Evolutionary conservation across 352 stramenopile genomes (phyloP).

Genomic region (Pythium rishiriense): DNA sequence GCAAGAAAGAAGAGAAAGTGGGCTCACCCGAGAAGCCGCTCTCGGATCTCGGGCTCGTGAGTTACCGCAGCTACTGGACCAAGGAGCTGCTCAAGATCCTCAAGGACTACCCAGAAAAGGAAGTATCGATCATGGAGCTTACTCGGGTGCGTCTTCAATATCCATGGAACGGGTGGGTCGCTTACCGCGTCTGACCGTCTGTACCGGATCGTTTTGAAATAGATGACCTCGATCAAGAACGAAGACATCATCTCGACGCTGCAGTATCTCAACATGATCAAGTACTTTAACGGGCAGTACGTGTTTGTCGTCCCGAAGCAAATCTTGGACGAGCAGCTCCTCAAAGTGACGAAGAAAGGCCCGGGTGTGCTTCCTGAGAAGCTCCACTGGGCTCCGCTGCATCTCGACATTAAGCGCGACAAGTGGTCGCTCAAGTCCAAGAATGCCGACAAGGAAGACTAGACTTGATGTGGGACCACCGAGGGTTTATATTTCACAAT

Average conservation of each 20-base stretch:
- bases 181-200: background rate
- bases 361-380: slow-evolving; percentile 73
- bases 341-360: slow-evolving; percentile 75
- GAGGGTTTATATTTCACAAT: background rate
- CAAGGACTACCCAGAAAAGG: slow-evolving; percentile 68
- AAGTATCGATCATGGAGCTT: slow-evolving; percentile 96
- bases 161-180: slow-evolving; percentile 26
- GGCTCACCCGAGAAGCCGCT: slow-evolving; percentile 99
- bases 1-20: slow-evolving; percentile 97
- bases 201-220: background rate
- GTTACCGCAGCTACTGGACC: slow-evolving; percentile 99
- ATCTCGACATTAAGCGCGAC: slow-evolving; percentile 85
- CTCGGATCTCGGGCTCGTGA: slow-evolving; percentile 98
- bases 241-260: slow-evolving; percentile 99
- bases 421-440: slow-evolving; percentile 86
- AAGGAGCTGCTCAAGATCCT: slow-evolving; percentile 94
- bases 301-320: slow-evolving; percentile 95
- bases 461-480: background rate
- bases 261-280: slow-evolving; percentile 98
- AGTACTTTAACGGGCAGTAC: slow-evolving; percentile 99
- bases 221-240: slow-evolving; percentile 90
- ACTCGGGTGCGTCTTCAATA: slow-evolving; percentile 61
- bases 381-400: slow-evolving; percentile 79
- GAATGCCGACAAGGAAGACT: slow-evolving; percentile 74
- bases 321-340: slow-evolving; percentile 87